These are phyloP conservation scores for Fusarium torreyae DNA, from an alignment of 2,329 filamentous ascomycete species.

Conservation along the genomic window DNA sequence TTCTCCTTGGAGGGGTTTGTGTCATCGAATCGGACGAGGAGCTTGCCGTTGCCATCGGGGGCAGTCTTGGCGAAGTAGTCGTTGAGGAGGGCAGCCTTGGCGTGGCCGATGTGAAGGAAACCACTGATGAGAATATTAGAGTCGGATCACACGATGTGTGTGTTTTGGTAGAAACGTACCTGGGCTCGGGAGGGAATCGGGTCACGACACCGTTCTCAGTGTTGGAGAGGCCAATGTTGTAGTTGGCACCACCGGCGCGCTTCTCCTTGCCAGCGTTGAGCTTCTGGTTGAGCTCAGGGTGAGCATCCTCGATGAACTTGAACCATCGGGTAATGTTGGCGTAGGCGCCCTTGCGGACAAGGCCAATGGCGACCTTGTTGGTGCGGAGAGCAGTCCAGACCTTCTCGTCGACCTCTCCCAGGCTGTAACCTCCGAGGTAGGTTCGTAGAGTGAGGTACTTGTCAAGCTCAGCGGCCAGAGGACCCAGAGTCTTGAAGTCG, in stretches of 20 bases:
- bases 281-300: conserved; percentile 81
- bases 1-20: conserved; percentile 99
- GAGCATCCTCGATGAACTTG: conserved; percentile 83
- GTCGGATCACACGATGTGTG: conserved; percentile 26
- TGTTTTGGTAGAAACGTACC: conserved; percentile 66
- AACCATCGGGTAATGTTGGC: conserved; percentile 90
- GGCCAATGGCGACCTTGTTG: conserved; percentile 87
- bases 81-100: conserved; percentile 92
- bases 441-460: conserved; percentile 89
- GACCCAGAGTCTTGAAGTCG: conserved; percentile 86
- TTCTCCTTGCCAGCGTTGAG: conserved; percentile 71
- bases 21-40: conserved; percentile 95
- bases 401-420: conserved; percentile 83
- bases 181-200: conserved; percentile 94
- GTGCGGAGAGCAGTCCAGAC: conserved; percentile 87
- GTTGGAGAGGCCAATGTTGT: conserved; percentile 88
- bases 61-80: conserved; percentile 97
- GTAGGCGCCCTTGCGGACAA: conserved; percentile 83
- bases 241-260: conserved; percentile 86
- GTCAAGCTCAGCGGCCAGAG: conserved; percentile 82
- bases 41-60: conserved; percentile 91
- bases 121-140: conserved; percentile 63
- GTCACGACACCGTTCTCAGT: conserved; percentile 92
- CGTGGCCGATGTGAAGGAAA: conserved; percentile 95
- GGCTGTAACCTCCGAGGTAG: conserved; percentile 85